Conservation (phyloP, 2,329 filamentous ascomycete species). For the Leptographium wingfieldii region DNA sequence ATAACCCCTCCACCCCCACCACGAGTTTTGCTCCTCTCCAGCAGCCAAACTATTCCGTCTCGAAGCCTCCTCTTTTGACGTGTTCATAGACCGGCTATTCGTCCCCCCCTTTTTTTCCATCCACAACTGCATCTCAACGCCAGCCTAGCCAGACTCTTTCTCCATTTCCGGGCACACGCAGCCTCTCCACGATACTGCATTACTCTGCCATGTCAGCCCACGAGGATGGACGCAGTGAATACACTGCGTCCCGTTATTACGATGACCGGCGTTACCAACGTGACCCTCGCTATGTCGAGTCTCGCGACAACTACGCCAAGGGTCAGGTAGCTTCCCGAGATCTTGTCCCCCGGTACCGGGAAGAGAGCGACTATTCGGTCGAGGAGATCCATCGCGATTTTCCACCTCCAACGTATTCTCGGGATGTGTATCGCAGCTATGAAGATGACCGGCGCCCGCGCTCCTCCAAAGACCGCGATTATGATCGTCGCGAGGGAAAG, state of each 20-base stretch:
- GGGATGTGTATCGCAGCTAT: slow-evolving; percentile 48
- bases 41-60: background rate
- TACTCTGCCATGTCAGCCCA: slow-evolving; percentile 30
- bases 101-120: background rate
- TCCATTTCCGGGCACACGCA: no score
- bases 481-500: slow-evolving; percentile 37
- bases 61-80: background rate
- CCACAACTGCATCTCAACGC: background rate
- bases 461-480: slow-evolving; percentile 29
- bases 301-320: slow-evolving; percentile 35
- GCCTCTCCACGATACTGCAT: background rate
- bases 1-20: background rate
- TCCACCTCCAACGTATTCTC: slow-evolving; percentile 50
- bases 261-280: slow-evolving; percentile 39
- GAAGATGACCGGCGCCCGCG: slow-evolving; percentile 34
- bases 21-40: background rate
- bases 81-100: background rate
- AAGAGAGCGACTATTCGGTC: slow-evolving; percentile 62
- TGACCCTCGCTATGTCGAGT: slow-evolving; percentile 40
- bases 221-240: slow-evolving; percentile 29
- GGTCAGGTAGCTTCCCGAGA: slow-evolving; percentile 32
- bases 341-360: slow-evolving; percentile 46
- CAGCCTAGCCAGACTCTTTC: background rate
- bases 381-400: slow-evolving; percentile 81
- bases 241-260: slow-evolving; percentile 27